Evolutionary conservation across 1,139 yeast genomes (phyloP).

Genomic region (Blastobotrys indianensis): DNA sequence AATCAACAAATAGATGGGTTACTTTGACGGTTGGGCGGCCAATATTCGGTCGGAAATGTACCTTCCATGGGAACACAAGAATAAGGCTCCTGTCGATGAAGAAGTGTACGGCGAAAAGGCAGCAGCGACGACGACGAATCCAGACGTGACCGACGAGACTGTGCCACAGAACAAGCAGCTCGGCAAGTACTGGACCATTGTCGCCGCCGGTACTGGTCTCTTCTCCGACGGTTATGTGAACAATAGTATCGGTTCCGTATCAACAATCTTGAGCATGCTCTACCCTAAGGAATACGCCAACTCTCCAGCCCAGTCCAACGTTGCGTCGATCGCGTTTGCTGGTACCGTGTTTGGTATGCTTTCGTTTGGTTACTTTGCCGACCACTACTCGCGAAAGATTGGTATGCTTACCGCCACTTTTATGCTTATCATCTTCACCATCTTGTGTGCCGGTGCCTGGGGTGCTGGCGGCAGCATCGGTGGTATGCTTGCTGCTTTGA

Average conservation of each 20-base stretch:
- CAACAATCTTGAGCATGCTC: constrained; percentile 56
- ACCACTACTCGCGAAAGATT: constrained; percentile 66
- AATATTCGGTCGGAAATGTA: constrained; percentile 7
- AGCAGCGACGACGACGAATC: neutral
- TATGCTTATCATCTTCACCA: constrained; percentile 66
- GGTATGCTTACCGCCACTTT: constrained; percentile 76
- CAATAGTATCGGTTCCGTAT: constrained; percentile 71
- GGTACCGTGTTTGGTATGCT: constrained; percentile 91
- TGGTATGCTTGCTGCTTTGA: constrained; percentile 76
- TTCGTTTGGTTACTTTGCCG: constrained; percentile 71
- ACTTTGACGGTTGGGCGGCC: constrained; percentile 4
- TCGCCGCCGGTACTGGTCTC: constrained; percentile 85
- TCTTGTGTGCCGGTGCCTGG: constrained; percentile 82
- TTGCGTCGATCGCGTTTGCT: constrained; percentile 82
- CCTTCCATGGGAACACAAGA: constrained; percentile 3
- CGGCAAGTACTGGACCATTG: constrained; percentile 58
- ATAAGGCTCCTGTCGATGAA: neutral
- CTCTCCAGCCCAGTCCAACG: constrained; percentile 67
- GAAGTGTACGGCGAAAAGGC: neutral
- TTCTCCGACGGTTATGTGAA: constrained; percentile 90
- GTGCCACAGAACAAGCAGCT: constrained; percentile 7
- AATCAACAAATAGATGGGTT: constrained; percentile 7
- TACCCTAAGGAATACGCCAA: constrained; percentile 58
- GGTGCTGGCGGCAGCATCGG: constrained; percentile 59
- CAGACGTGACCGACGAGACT: neutral